These are phyloP conservation scores for Trichophyton verrucosum DNA, from an alignment of 2,329 filamentous ascomycete species.

Conservation along the genomic window DNA sequence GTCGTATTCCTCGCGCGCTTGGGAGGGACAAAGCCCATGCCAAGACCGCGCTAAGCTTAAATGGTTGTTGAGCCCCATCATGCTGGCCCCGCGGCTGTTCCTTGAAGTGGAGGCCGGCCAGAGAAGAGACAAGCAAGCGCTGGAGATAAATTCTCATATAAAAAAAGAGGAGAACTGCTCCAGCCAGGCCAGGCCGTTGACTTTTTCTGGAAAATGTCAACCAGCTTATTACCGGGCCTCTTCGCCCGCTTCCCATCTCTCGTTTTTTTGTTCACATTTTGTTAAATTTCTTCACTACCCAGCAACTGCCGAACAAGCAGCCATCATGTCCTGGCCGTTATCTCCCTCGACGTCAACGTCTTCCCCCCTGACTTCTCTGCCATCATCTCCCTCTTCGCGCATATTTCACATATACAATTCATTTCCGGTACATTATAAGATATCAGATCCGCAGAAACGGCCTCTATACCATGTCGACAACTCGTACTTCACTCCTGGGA, in stretches of 20 bases:
- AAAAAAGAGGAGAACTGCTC: neutral
- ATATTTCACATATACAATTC: constrained; percentile 4
- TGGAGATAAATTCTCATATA: neutral
- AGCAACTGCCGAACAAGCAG: neutral
- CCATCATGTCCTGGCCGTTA: neutral
- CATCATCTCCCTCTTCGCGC: neutral
- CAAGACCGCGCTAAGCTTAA: neutral
- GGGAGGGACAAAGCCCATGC: neutral
- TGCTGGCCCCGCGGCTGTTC: neutral
- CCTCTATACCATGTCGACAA: constrained; percentile 18
- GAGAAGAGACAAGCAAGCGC: neutral
- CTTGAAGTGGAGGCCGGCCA: neutral
- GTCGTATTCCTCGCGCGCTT: neutral
- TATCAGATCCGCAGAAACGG: constrained; percentile 3
- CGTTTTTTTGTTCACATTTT: neutral
- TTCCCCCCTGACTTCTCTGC: neutral
- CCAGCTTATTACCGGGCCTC: neutral
- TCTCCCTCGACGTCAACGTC: neutral
- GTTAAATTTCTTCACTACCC: neutral
- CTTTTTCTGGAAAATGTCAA: neutral
- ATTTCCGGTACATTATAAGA: neutral
- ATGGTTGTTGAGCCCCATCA: neutral
- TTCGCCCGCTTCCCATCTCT: neutral
- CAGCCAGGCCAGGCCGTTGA: too few species aligned
- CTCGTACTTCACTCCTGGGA: constrained; percentile 20